These are phyloP conservation scores for Naganishia kalamii DNA, from an alignment of 768 basidiomycete genomes.

Conservation along the genomic window DNA sequence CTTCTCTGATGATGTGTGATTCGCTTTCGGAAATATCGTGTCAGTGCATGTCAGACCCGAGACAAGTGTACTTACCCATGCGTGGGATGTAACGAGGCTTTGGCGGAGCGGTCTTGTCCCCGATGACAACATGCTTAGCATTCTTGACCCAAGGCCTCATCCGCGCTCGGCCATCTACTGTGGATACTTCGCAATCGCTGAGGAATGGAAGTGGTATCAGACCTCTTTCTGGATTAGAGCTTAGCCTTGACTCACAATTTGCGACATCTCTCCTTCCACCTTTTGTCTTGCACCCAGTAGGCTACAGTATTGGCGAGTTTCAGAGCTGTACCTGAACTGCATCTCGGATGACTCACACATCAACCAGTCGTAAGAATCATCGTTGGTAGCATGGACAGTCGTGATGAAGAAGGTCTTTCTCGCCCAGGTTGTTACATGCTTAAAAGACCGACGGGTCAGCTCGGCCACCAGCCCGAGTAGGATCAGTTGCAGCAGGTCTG, in stretches of 20 bases:
- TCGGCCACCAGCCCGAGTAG: conserved; percentile 20
- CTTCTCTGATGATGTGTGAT: not conserved
- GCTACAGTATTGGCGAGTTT: not conserved
- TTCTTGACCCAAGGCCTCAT: not conserved
- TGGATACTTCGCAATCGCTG: conserved; percentile 10
- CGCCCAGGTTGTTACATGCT: not conserved
- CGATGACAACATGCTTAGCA: not conserved
- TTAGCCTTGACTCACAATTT: not conserved
- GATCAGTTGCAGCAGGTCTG: conserved; percentile 15
- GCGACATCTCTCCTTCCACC: conserved; percentile 11
- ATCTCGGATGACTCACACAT: conserved; percentile 4
- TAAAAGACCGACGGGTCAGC: conserved; percentile 13
- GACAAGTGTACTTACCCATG: not conserved
- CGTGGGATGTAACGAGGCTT: not conserved
- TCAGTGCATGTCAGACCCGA: not conserved
- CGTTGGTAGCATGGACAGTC: not conserved
- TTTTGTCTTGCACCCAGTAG: conserved; percentile 12
- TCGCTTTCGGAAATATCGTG: not conserved
- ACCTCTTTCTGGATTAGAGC: not conserved
- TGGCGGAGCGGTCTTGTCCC: not conserved
- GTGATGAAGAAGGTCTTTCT: conserved; percentile 1
- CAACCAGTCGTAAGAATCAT: conserved; percentile 22
- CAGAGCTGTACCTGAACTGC: not conserved
- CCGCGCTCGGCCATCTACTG: not conserved
- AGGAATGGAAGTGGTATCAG: not conserved